These are phyloP conservation scores for Ustilago sp. DNA, from an alignment of 1,284 basidiomycete species.

Conservation along the genomic window DNA sequence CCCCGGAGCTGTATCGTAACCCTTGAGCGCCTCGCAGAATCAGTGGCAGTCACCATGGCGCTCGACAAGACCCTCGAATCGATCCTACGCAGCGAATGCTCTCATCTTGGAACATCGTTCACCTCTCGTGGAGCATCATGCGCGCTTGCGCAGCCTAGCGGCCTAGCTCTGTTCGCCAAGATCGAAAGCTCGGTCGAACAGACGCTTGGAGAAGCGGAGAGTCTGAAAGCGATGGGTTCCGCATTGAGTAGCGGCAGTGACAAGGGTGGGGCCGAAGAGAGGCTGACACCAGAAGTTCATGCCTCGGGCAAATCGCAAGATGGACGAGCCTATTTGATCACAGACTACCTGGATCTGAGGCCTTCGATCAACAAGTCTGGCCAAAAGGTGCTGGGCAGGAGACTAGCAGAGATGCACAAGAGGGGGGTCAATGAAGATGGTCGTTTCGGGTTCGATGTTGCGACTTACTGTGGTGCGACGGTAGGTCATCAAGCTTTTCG, in stretches of 20 bases:
- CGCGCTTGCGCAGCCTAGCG: constrained; percentile 32
- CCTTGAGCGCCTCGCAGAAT: not conserved
- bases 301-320: constrained; percentile 25
- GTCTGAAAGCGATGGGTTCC: constrained; percentile 25
- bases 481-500: constrained; percentile 15
- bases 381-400: constrained; percentile 23
- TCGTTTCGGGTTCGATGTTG: constrained; percentile 33
- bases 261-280: not conserved
- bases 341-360: constrained; percentile 39
- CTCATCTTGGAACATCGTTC: constrained; percentile 33
- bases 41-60: constrained; percentile 11
- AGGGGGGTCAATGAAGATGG: constrained; percentile 22
- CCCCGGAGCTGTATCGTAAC: not conserved
- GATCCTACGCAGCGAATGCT: constrained; percentile 30
- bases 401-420: constrained; percentile 42
- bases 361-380: constrained; percentile 18
- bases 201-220: constrained; percentile 38
- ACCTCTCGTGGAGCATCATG: constrained; percentile 18
- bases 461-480: constrained; percentile 41
- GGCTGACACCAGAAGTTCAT: constrained; percentile 32
- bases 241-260: constrained; percentile 3
- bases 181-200: constrained; percentile 31
- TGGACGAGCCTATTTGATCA: constrained; percentile 34
- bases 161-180: constrained; percentile 32
- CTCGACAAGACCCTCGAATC: constrained; percentile 36